Evolutionary conservation across 2,329 filamentous ascomycete genomes (phyloP).

Genomic region (Trematosphaeria pertusa): DNA sequence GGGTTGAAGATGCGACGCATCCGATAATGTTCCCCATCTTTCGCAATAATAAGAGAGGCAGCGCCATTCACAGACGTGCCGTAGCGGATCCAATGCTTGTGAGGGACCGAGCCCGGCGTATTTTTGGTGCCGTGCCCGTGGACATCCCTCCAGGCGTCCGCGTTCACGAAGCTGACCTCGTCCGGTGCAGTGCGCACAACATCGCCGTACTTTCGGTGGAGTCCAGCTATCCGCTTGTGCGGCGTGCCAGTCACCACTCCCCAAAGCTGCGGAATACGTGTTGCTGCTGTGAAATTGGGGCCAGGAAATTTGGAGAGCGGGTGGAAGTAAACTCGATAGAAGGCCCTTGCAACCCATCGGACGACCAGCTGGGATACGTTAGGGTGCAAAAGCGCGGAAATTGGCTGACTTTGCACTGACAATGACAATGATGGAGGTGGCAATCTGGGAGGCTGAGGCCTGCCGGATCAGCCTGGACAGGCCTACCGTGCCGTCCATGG

Average conservation of each 20-base stretch:
- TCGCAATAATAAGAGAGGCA: constrained; percentile 34
- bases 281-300: constrained; percentile 46
- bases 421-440: constrained; percentile 5
- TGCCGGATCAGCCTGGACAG: not conserved
- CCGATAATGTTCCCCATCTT: constrained; percentile 46
- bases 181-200: constrained; percentile 51
- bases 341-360: constrained; percentile 25
- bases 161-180: constrained; percentile 49
- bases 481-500: not conserved
- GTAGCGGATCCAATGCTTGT: constrained; percentile 27
- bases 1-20: constrained; percentile 49
- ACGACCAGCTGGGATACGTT: constrained; percentile 16
- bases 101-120: constrained; percentile 14
- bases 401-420: constrained; percentile 15
- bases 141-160: constrained; percentile 45
- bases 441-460: not conserved
- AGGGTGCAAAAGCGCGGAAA: too few species aligned
- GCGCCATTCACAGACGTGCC: constrained; percentile 33
- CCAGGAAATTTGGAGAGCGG: constrained; percentile 54
- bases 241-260: constrained; percentile 29
- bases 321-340: constrained; percentile 52
- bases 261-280: constrained; percentile 43
- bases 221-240: constrained; percentile 26
- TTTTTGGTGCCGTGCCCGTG: constrained; percentile 42
- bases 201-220: constrained; percentile 51